Percentiles rank a stretch among this genome's conserved stretches.
phyloP scores from a whole-genome alignment of 345 rosid species.

The Moringa oleifera region DNA sequence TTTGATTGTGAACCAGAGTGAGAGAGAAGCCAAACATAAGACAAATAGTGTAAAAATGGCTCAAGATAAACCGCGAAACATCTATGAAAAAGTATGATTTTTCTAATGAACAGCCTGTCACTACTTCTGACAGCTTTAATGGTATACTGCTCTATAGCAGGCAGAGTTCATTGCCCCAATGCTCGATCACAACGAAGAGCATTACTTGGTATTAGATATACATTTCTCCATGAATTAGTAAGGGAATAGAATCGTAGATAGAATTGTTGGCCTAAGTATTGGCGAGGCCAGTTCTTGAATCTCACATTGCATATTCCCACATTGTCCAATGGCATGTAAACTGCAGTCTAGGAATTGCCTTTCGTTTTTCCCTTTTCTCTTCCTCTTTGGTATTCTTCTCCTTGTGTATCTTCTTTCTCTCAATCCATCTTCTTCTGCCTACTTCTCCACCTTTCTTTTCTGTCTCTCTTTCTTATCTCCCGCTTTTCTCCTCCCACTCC shows the following conservation, averaged over 20 bases:
- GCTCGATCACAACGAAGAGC: slow-evolving; percentile 62
- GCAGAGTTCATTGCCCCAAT: slow-evolving; percentile 23
- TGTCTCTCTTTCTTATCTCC: too few relatives aligned
- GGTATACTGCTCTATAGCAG: slow-evolving; percentile 11
- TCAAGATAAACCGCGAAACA: slow-evolving; percentile 15
- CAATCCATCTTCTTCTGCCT: too few relatives aligned
- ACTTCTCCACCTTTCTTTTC: too few relatives aligned
- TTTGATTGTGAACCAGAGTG: too few relatives aligned
- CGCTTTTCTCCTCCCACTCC: too few relatives aligned
- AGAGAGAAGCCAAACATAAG: too few relatives aligned
- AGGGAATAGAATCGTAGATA: slow-evolving; percentile 51
- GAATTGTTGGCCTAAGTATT: slow-evolving; percentile 68
- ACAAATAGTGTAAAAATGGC: slow-evolving; percentile 11
- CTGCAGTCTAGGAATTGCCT: slow-evolving; percentile 67
- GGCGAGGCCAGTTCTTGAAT: slow-evolving; percentile 65
- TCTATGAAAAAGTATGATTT: not conserved
- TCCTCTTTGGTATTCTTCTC: too few relatives aligned
- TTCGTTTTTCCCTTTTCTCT: too few relatives aligned
- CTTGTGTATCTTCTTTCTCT: too few relatives aligned
- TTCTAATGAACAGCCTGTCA: not conserved
- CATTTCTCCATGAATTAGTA: slow-evolving; percentile 61
- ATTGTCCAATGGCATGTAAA: slow-evolving; percentile 63
- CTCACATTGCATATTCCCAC: slow-evolving; percentile 81
- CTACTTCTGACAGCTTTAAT: slow-evolving; percentile 10
- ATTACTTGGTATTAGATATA: slow-evolving; percentile 56